Evolutionary conservation across 306 rosid genomes (phyloP), one percentile per base, ranked within the genome.

Genomic region (Echinosophora koreensis): DNA sequence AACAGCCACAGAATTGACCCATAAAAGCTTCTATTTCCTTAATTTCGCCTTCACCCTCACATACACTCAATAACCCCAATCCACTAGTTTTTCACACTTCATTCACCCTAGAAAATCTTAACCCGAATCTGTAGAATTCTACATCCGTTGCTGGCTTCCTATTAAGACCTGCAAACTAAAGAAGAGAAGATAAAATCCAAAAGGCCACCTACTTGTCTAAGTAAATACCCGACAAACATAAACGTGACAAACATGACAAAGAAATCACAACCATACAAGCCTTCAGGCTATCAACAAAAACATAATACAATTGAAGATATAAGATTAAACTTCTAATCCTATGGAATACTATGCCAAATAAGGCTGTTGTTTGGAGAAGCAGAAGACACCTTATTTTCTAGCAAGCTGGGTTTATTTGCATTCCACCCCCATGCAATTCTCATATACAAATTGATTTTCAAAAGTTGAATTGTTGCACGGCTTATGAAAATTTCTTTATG

Each of bases 251-350:
- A 38, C 39, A 13, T 75, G 72, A 50, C 27, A 61, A 38, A 71
- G 11, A 71, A 10, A 61, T 58, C 13, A 28, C 34, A 65, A 66
- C 2, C 55, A 47, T 0, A 16, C 28, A 42, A 60, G 66, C 56
- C 69, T 56, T 66, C 42, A 56, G 54, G 37, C 35, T 2, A 27
- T 57, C 39, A 74, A 27, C 66, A 70, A 69, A 60, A 52, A 28
- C 30, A 39, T 37, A 60, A 75, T 11, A 22, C 46, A 28, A 51
- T 17, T 61, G 67, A 76, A 76, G 51, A 81, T 8, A 22, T 46
- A 27, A 22, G 4, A 17, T 41, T 22, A 14, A 34, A 59, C 5
- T 42, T 57, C 15, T 60, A 70, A 60, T 16, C n/a, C 47, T 13
- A 47, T 71, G 6, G 8, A 3, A 16, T 16, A 16, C 59, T 7